A percentile compares a stretch with the other conserved stretches of the same genome.
Conservation (phyloP, 2,329 filamentous ascomycete genomes). For the Magnaporthiopsis incrustans region DNA sequence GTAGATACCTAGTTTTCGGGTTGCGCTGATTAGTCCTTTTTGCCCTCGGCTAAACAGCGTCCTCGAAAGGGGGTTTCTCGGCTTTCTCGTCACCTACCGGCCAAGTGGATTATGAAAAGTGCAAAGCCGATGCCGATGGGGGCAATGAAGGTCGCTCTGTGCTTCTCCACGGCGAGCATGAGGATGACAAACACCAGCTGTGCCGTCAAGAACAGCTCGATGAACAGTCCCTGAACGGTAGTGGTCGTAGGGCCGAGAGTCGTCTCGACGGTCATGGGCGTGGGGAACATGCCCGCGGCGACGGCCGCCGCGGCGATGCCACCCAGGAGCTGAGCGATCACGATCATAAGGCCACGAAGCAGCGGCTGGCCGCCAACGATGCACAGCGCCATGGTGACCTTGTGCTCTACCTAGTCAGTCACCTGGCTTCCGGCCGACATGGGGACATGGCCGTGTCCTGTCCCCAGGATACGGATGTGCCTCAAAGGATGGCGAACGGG, state of each 20-base stretch:
- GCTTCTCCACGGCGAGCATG: slow-evolving; percentile 67
- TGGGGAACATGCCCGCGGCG: slow-evolving; percentile 50
- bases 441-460: not conserved
- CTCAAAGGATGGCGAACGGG: not conserved
- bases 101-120: slow-evolving; percentile 52
- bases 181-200: slow-evolving; percentile 57
- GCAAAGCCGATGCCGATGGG: slow-evolving; percentile 65
- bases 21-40: not conserved
- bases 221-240: slow-evolving; percentile 52
- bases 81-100: slow-evolving; percentile 15
- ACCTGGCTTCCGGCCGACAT: not conserved
- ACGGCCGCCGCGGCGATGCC: slow-evolving; percentile 52
- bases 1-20: slow-evolving; percentile 2
- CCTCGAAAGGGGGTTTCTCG: not conserved
- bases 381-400: slow-evolving; percentile 52
- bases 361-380: slow-evolving; percentile 49
- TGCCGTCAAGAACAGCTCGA: slow-evolving; percentile 59
- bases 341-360: slow-evolving; percentile 41
- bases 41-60: not conserved
- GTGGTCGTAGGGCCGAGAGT: slow-evolving; percentile 42
- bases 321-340: slow-evolving; percentile 49
- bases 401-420: not conserved
- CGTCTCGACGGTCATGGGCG: slow-evolving; percentile 43
- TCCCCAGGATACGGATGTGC: not conserved
- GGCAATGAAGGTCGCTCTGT: slow-evolving; percentile 62